These are phyloP conservation scores for Jacaranda mimosifolia DNA, from an alignment of 257 asterid genomes.

Conservation along the genomic window DNA sequence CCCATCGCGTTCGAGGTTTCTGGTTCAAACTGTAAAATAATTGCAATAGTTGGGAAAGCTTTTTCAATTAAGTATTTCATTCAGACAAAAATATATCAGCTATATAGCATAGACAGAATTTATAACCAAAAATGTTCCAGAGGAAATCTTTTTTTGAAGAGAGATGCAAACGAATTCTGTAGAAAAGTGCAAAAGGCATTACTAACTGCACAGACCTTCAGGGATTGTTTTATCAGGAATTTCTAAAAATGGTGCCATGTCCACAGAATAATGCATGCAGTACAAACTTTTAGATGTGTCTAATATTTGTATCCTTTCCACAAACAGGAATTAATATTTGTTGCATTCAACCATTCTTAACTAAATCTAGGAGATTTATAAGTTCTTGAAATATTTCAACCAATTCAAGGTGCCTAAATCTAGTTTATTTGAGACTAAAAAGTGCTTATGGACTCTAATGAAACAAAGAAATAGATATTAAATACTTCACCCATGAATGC, in stretches of 20 bases:
- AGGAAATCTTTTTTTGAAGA: not conserved
- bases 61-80: conserved; percentile 22
- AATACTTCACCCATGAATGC: no score
- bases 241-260: not conserved
- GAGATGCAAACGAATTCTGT: conserved; percentile 17
- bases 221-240: not conserved
- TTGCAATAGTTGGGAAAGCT: conserved; percentile 19
- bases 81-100: conserved; percentile 23
- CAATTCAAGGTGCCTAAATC: not conserved
- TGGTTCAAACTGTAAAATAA: conserved; percentile 78
- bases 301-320: not conserved
- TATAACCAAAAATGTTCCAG: conserved; percentile 19
- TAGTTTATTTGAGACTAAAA: no score
- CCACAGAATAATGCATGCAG: not conserved
- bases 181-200: conserved; percentile 8
- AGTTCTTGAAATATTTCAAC: not conserved
- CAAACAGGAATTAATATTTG: not conserved
- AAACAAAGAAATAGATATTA: no score
- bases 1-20: conserved; percentile 99
- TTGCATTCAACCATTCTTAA: not conserved
- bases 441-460: no score
- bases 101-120: conserved; percentile 12
- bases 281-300: not conserved
- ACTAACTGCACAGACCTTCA: conserved; percentile 27
- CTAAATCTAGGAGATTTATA: not conserved